These are phyloP conservation scores for Daldinia caldariorum DNA, from an alignment of 495 filamentous ascomycete species.

Conservation along the genomic window DNA sequence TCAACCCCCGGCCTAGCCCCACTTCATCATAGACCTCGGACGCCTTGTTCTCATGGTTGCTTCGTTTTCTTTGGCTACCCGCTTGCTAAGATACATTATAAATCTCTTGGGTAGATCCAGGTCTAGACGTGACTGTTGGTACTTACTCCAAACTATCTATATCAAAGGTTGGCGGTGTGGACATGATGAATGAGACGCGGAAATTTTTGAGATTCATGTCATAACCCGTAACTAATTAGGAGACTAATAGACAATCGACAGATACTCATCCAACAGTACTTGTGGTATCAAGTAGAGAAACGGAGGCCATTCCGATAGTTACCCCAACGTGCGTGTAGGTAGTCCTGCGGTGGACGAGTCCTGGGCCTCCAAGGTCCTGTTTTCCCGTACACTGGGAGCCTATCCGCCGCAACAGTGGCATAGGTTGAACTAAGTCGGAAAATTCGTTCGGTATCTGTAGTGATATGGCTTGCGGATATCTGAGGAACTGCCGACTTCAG, in stretches of 20 bases:
- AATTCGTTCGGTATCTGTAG: not conserved
- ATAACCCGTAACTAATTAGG: not conserved
- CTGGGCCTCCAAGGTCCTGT: not conserved
- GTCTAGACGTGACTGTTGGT: too few species aligned
- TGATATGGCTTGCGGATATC: not conserved
- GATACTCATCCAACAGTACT: not conserved
- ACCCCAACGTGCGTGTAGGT: not conserved
- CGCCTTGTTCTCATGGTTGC: not conserved
- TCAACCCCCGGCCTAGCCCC: not conserved
- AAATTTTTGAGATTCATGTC: too few species aligned
- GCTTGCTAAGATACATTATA: too few species aligned
- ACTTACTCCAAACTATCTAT: too few species aligned
- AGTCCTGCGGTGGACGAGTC: not conserved
- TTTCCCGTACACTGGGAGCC: not conserved
- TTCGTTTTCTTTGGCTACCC: not conserved
- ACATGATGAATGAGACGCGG: too few species aligned
- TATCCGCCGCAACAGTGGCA: not conserved
- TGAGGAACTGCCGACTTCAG: not conserved
- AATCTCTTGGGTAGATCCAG: too few species aligned
- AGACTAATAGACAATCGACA: not conserved
- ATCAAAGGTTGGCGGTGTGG: too few species aligned
- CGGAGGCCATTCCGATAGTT: not conserved
- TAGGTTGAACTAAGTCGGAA: not conserved
- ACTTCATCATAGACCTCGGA: not conserved
- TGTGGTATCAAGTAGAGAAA: not conserved